phyloP scores from a whole-genome alignment of 2,329 filamentous ascomycete genomes.

The Fusarium siculi region DNA sequence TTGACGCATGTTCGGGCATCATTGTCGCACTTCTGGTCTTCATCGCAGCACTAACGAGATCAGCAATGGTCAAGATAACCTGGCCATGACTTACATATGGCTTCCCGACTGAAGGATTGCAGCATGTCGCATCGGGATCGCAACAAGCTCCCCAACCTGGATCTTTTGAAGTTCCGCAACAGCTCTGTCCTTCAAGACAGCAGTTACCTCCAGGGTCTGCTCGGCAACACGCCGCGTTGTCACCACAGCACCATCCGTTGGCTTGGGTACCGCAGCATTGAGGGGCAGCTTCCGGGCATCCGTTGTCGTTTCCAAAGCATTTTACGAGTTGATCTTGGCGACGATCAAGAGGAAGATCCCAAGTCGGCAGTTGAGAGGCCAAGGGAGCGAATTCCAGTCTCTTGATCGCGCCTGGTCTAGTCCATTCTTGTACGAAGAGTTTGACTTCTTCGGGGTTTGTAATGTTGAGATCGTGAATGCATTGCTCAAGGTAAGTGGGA shows the following conservation, averaged over 20 bases:
- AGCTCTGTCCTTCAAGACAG: background rate
- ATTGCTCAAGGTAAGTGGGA: background rate
- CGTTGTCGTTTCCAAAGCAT: background rate
- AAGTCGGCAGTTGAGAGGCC: background rate
- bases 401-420: background rate
- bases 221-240: background rate
- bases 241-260: background rate
- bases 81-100: background rate
- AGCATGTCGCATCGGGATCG: background rate
- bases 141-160: background rate
- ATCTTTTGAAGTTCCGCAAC: background rate
- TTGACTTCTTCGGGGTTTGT: background rate
- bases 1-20: background rate
- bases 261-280: background rate
- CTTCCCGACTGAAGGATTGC: background rate
- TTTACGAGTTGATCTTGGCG: background rate
- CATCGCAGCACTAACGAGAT: fast-evolving
- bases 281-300: background rate
- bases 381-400: background rate
- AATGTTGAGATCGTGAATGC: background rate
- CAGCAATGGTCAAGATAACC: fast-evolving
- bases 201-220: background rate
- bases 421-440: background rate
- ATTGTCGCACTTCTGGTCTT: background rate
- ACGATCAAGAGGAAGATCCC: background rate